Evolutionary conservation across 768 basidiomycete species (phyloP).

Genomic region (Panellus pusillus): DNA sequence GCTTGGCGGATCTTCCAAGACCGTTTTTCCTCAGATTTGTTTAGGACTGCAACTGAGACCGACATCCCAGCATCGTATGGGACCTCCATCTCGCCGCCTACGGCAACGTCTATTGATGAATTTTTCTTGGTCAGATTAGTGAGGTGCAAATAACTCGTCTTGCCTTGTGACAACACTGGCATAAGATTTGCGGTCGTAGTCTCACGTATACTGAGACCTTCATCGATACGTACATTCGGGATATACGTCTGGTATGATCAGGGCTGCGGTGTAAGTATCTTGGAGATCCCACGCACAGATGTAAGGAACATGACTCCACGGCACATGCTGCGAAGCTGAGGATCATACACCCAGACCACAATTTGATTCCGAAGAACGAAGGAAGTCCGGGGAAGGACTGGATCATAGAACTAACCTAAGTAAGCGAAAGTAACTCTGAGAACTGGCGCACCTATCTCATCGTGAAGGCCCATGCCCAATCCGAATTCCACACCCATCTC

Average conservation of each 20-base stretch:
- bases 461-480: neutral
- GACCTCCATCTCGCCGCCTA: neutral
- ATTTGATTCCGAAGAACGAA: too few species aligned
- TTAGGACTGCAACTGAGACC: neutral
- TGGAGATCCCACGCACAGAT: too few species aligned
- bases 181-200: neutral
- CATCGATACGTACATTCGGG: neutral
- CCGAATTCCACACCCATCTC: conserved; percentile 5
- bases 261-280: too few species aligned
- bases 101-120: neutral
- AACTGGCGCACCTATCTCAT: too few species aligned
- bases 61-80: neutral
- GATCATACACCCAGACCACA: too few species aligned
- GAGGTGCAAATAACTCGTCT: neutral
- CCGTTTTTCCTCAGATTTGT: neutral
- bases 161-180: neutral
- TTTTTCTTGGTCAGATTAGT: neutral
- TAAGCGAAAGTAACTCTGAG: too few species aligned
- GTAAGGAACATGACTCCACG: too few species aligned
- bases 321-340: too few species aligned
- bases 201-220: neutral
- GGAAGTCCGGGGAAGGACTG: too few species aligned
- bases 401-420: too few species aligned
- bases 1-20: neutral
- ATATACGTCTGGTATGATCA: neutral